Conservation (phyloP, 106 monocot species). For the Acorus gramineus region DNA sequence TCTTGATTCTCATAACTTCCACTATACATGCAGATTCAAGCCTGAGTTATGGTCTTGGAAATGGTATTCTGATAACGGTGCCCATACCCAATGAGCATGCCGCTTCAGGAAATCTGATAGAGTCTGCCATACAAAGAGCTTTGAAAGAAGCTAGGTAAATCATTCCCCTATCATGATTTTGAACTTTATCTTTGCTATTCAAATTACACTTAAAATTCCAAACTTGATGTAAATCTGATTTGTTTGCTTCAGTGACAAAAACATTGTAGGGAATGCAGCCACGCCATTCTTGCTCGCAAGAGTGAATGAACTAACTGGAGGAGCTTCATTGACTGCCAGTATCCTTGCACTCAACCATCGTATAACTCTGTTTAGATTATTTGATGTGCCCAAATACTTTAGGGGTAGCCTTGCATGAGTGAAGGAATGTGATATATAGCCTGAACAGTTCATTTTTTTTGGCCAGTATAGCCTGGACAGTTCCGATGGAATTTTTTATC, state of each 20-base stretch:
- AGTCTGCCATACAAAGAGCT: slow-evolving; percentile 82
- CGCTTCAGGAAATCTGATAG: slow-evolving; percentile 77
- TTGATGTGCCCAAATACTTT: no score
- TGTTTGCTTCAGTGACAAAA: slow-evolving; percentile 42
- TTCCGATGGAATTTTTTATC: no score
- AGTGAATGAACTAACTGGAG: slow-evolving; percentile 83
- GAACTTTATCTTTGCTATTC: background rate
- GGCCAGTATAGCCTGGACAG: no score
- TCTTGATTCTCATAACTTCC: no score
- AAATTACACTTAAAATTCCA: no score
- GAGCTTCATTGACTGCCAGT: slow-evolving; percentile 86
- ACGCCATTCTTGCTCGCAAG: slow-evolving; percentile 88
- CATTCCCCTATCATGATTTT: background rate
- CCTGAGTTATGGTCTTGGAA: slow-evolving; percentile 43
- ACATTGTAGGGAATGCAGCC: slow-evolving; percentile 55
- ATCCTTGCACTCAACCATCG: slow-evolving; percentile 38
- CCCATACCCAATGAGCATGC: slow-evolving; percentile 81
- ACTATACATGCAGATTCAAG: slow-evolving; percentile 54
- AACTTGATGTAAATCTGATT: no score
- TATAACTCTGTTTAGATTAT: background rate
- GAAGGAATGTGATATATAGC: no score
- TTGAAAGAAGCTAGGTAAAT: slow-evolving; percentile 78
- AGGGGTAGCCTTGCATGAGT: no score
- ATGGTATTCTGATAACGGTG: slow-evolving; percentile 83
- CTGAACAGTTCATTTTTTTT: no score